A percentile compares a stretch with the other conserved stretches of the same genome.
Evolutionary conservation across 2,329 filamentous ascomycete genomes (phyloP).

Genomic region (Aspergillus amoenus): DNA sequence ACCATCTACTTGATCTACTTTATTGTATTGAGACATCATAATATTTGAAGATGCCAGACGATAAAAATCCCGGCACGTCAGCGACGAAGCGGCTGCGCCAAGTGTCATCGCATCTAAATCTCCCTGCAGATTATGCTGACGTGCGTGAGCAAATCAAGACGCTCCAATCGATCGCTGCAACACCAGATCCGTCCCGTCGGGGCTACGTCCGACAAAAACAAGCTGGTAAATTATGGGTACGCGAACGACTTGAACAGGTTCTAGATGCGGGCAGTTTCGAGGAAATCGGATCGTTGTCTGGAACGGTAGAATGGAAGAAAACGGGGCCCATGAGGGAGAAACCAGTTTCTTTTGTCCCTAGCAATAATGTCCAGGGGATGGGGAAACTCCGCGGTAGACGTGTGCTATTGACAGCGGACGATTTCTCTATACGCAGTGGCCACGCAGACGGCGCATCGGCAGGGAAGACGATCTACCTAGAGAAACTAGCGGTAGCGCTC

Average conservation of each 20-base stretch:
- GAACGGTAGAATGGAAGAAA: conserved; percentile 59
- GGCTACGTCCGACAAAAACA: conserved; percentile 64
- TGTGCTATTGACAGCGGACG: conserved; percentile 63
- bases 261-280: conserved; percentile 57
- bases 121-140: conserved; percentile 63
- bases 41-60: conserved; percentile 13
- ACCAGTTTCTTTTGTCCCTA: conserved; percentile 55
- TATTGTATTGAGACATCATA: not conserved
- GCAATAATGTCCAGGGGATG: conserved; percentile 63
- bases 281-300: conserved; percentile 61
- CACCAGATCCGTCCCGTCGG: conserved; percentile 53
- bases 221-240: conserved; percentile 65
- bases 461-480: conserved; percentile 61
- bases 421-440: conserved; percentile 63
- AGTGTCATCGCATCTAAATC: conserved; percentile 46
- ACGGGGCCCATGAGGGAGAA: conserved; percentile 35
- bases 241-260: conserved; percentile 60
- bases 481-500: conserved; percentile 59
- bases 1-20: not conserved
- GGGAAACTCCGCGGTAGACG: conserved; percentile 54
- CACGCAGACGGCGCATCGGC: conserved; percentile 62
- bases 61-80: conserved; percentile 16
- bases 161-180: conserved; percentile 54
- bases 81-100: conserved; percentile 50
- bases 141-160: conserved; percentile 57